Percentiles rank a stretch among this genome's conserved stretches.
Evolutionary conservation across 441 rosid genomes (phyloP).

Genomic region (Eruca vesicaria): DNA sequence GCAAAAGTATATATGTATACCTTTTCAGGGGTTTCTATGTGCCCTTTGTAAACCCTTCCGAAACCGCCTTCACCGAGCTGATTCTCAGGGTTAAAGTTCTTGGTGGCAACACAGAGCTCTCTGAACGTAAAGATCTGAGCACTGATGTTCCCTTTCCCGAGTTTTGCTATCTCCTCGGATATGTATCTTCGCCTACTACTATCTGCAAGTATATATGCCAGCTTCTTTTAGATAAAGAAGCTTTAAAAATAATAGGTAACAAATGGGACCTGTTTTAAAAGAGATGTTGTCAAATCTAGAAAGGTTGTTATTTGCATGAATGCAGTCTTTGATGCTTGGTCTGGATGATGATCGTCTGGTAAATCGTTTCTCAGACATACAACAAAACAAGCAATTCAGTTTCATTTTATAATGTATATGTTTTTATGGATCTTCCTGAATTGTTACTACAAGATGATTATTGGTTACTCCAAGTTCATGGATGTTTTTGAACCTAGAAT

Average conservation of each 20-base stretch:
- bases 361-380: slow-evolving; percentile 44
- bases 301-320: slow-evolving; percentile 48
- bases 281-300: slow-evolving; percentile 75
- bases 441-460: slow-evolving; percentile 29
- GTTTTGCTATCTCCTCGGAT: slow-evolving; percentile 57
- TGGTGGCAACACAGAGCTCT: slow-evolving; percentile 67
- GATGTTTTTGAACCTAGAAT: slow-evolving; percentile 32
- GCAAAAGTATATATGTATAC: slow-evolving; percentile 36
- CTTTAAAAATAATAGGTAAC: not conserved
- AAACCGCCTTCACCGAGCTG: slow-evolving; percentile 97
- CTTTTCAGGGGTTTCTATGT: slow-evolving; percentile 43
- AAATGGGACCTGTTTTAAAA: slow-evolving; percentile 60
- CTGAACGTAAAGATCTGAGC: slow-evolving; percentile 62
- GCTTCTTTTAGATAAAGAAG: not conserved
- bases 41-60: slow-evolving; percentile 90
- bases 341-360: slow-evolving; percentile 52
- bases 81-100: slow-evolving; percentile 64
- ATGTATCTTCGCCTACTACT: slow-evolving; percentile 77
- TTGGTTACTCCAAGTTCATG: slow-evolving; percentile 31
- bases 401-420: slow-evolving; percentile 25
- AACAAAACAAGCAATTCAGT: slow-evolving; percentile 67
- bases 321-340: slow-evolving; percentile 57
- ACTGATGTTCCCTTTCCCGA: slow-evolving; percentile 69
- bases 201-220: slow-evolving; percentile 44
- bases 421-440: slow-evolving; percentile 29